These are phyloP conservation scores for Trichoderma semiorbis DNA, from an alignment of 2,329 filamentous ascomycete genomes.

Conservation along the genomic window DNA sequence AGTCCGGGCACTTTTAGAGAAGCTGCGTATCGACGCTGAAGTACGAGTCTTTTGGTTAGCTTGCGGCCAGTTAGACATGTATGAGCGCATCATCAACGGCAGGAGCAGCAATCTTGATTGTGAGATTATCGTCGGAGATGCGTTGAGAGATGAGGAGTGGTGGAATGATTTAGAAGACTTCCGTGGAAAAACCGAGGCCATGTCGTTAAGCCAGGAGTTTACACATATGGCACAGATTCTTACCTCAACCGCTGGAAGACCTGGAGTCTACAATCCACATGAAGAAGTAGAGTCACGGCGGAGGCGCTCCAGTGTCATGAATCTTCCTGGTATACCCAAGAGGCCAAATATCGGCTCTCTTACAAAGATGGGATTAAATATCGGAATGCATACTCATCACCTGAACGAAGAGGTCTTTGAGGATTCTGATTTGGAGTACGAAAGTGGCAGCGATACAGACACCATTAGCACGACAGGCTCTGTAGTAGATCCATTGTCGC, in stretches of 20 bases:
- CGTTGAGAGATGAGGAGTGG: constrained; percentile 72
- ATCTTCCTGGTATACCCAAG: constrained; percentile 59
- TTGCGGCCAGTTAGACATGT: constrained; percentile 66
- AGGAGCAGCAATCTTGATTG: constrained; percentile 51
- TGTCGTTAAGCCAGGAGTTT: constrained; percentile 43
- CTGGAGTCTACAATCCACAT: constrained; percentile 44
- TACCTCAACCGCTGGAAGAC: constrained; percentile 41
- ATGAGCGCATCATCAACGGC: constrained; percentile 77
- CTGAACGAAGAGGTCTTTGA: constrained; percentile 61
- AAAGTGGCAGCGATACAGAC: constrained; percentile 33
- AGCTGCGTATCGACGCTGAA: constrained; percentile 75
- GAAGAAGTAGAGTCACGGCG: constrained; percentile 28
- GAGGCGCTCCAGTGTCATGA: constrained; percentile 50
- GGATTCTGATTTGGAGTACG: constrained; percentile 31
- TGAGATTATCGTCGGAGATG: constrained; percentile 59
- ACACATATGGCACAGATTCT: constrained; percentile 43
- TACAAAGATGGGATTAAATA: constrained; percentile 58
- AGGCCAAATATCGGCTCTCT: constrained; percentile 53
- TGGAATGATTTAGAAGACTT: constrained; percentile 70
- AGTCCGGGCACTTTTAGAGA: constrained; percentile 71
- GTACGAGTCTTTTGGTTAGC: constrained; percentile 80
- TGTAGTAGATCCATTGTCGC: background rate
- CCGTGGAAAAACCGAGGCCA: constrained; percentile 39
- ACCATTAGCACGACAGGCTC: constrained; percentile 27
- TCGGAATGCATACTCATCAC: constrained; percentile 74